A percentile compares a stretch with the other conserved stretches of the same genome.
Conservation (phyloP, 2,329 filamentous ascomycete species). For the Hirsutella thompsonii region DNA sequence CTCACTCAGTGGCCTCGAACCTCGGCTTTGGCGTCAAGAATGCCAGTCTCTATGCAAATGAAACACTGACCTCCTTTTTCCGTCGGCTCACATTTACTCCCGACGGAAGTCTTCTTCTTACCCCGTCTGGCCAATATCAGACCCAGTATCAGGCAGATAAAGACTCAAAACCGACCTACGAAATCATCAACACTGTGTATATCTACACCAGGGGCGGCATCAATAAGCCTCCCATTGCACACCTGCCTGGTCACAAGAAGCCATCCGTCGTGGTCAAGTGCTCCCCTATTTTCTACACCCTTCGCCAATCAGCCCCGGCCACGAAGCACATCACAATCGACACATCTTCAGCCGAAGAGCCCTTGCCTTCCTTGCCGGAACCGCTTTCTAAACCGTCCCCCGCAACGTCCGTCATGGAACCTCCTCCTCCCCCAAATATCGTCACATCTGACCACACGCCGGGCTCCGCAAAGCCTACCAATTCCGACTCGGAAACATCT, state of each 20-base stretch:
- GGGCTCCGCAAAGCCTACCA: conserved; percentile 37
- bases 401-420: conserved; percentile 61
- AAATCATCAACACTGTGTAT: conserved; percentile 94
- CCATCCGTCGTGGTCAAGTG: conserved; percentile 92
- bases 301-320: conserved; percentile 52
- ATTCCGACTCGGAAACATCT: conserved; percentile 30
- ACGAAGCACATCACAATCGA: conserved; percentile 92
- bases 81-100: conserved; percentile 86
- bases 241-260: conserved; percentile 95
- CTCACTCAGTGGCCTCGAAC: conserved; percentile 42
- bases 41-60: conserved; percentile 85
- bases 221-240: conserved; percentile 90
- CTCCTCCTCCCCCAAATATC: conserved; percentile 53
- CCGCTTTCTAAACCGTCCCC: conserved; percentile 54
- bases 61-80: conserved; percentile 96
- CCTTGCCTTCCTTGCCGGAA: conserved; percentile 74
- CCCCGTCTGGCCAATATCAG: conserved; percentile 91
- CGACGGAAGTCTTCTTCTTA: conserved; percentile 86
- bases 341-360: conserved; percentile 75
- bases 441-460: conserved; percentile 32
- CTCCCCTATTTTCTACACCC: conserved; percentile 77
- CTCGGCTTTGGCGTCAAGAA: conserved; percentile 59
- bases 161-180: conserved; percentile 63
- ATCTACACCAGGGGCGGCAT: conserved; percentile 94
- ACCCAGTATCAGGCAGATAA: conserved; percentile 53